Percentiles rank a stretch among this genome's conserved stretches.
These are phyloP conservation scores for Nannochloropsis salina DNA, from an alignment of 108 stramenopile genomes.

Conservation along the genomic window DNA sequence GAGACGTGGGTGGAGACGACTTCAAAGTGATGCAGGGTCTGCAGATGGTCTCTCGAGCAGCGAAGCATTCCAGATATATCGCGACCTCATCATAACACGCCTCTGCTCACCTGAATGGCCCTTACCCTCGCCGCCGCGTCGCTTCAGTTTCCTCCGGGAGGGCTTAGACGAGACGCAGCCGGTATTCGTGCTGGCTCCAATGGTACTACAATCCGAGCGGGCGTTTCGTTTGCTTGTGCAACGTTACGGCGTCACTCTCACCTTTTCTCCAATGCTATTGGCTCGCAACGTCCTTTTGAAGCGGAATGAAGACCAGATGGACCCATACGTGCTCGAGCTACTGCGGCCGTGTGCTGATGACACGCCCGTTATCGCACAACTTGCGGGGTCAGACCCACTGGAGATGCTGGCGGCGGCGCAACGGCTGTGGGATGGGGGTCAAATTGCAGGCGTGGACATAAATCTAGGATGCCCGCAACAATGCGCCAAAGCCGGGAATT, in stretches of 20 bases:
- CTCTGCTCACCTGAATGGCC: conserved; percentile 19
- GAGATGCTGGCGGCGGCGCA: neutral
- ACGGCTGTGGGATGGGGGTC: neutral
- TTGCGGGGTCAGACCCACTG: neutral
- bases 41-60: too few relatives aligned
- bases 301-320: neutral
- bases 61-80: neutral
- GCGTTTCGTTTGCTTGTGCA: neutral
- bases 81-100: neutral
- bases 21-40: neutral
- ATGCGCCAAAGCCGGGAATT: neutral
- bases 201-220: neutral
- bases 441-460: neutral
- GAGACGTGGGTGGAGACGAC: neutral
- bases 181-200: neutral
- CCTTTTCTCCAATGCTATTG: neutral
- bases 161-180: neutral
- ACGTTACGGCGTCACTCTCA: neutral
- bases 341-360: neutral
- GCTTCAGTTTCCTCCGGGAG: neutral
- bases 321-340: neutral
- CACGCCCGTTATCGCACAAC: neutral
- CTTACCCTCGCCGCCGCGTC: conserved; percentile 1
- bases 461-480: neutral
- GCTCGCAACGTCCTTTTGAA: neutral